phyloP scores from a whole-genome alignment of 2,329 filamentous ascomycete genomes.

The Neopestalotiopsis clavispora region DNA sequence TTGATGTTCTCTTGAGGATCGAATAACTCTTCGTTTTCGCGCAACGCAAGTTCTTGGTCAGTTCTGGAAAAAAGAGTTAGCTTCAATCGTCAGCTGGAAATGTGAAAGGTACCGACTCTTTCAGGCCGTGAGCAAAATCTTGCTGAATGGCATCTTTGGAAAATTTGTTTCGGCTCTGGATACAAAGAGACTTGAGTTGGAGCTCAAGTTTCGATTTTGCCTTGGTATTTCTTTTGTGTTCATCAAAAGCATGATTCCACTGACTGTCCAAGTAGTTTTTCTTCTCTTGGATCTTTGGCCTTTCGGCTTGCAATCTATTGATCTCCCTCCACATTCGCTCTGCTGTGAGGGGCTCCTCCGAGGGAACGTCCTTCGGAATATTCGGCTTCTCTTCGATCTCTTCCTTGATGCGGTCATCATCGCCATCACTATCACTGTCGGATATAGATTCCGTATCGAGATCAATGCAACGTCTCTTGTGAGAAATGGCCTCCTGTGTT shows the following conservation, averaged over 20 bases:
- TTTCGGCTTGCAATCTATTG: background rate
- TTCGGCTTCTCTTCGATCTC: slow-evolving; percentile 27
- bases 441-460: background rate
- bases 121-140: slow-evolving; percentile 64
- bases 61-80: slow-evolving; percentile 37
- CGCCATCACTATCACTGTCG: background rate
- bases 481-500: background rate
- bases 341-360: slow-evolving; percentile 17
- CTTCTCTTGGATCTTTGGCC: background rate
- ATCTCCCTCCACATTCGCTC: background rate
- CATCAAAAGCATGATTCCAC: background rate
- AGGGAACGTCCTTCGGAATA: slow-evolving; percentile 18
- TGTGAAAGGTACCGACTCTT: slow-evolving; percentile 44
- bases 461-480: background rate
- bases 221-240: slow-evolving; percentile 35
- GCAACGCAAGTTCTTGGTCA: slow-evolving; percentile 56
- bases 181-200: slow-evolving; percentile 44
- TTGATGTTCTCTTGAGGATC: slow-evolving; percentile 58
- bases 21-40: slow-evolving; percentile 59
- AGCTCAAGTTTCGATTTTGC: slow-evolving; percentile 36
- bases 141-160: slow-evolving; percentile 57
- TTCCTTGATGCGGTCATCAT: background rate
- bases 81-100: slow-evolving; percentile 4
- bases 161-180: slow-evolving; percentile 60
- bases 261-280: background rate